Percentiles rank a stretch among this genome's conserved stretches.
Conservation (phyloP, 1,139 yeast species). For the Zhuliangozyma parablackwelliae region DNA sequence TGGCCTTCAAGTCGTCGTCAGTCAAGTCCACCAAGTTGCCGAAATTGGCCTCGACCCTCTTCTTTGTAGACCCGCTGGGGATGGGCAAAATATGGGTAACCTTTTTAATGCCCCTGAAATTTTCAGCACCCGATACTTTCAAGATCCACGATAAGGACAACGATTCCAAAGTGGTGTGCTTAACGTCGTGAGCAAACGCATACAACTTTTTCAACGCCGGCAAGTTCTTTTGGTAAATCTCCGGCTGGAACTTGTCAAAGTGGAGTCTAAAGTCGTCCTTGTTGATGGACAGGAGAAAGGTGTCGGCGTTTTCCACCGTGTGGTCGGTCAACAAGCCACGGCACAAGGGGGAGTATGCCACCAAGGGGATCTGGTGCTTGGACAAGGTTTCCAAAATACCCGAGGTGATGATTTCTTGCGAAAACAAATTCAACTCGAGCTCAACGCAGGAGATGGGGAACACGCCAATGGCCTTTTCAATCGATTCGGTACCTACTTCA, state of each 20-base stretch:
- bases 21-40: slow-evolving; percentile 40
- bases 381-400: slow-evolving; percentile 58
- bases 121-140: slow-evolving; percentile 24
- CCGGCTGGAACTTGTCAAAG: slow-evolving; percentile 58
- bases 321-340: slow-evolving; percentile 71
- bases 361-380: slow-evolving; percentile 49
- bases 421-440: slow-evolving; percentile 66
- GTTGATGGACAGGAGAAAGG: slow-evolving; percentile 35
- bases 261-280: slow-evolving; percentile 51
- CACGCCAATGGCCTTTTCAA: slow-evolving; percentile 47
- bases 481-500: slow-evolving; percentile 61
- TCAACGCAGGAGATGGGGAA: slow-evolving; percentile 65
- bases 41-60: slow-evolving; percentile 58
- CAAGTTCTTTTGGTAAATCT: slow-evolving; percentile 50
- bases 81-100: slow-evolving; percentile 67
- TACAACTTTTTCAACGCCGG: slow-evolving; percentile 36
- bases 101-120: slow-evolving; percentile 29
- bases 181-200: slow-evolving; percentile 45
- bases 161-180: slow-evolving; percentile 54
- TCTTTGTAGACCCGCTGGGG: slow-evolving; percentile 64
- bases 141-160: slow-evolving; percentile 72
- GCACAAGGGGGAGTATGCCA: slow-evolving; percentile 83
- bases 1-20: slow-evolving; percentile 48
- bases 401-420: slow-evolving; percentile 54
- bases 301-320: slow-evolving; percentile 34